Evolutionary conservation across 2,329 filamentous ascomycete genomes (phyloP), one percentile per base, ranked within the genome.

Genomic region (Macrophomina pseudophaseolina): DNA sequence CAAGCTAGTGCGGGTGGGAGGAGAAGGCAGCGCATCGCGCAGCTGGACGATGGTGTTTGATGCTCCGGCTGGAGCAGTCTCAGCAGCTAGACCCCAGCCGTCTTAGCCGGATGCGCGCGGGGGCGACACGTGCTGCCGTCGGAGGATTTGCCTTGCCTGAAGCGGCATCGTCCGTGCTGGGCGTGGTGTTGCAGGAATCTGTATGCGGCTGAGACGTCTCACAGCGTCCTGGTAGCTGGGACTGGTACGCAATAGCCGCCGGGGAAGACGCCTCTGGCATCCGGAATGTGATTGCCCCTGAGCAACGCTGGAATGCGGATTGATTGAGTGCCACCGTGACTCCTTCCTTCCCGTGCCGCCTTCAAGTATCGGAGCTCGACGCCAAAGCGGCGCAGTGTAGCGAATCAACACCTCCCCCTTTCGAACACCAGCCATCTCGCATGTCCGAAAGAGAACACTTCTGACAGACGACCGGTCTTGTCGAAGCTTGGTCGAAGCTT

Each of bases 401-500:
- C 35, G 53, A 32, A 9, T 16, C 30, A 33, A 14, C 42, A 16
- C 5, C 30, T 12, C 44, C 58, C 44, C 46, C 11, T 38, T 38
- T 62, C 58, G 58, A 38, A 28, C 28, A 9, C 5, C 8, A n/a
- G 44, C 46, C 30, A 49, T 48, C 58, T 62, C 58, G 58, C 58
- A 28, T 38, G 58, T 38, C 44, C 58, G 8, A 9, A 62, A 62
- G 38, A 16, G 30, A 14, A 12, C 58, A 32, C 9, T 18, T 62
- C 30, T 30, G 44, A 62, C 58, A 38, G 40, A 32, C 5, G 5
- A 46, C 14, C 18, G 35, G 38, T 30, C 56, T 46, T 40, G 23
- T 38, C 28, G 56, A 60, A 60, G 58, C 58, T 62, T 62, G 58
- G 58, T 18, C n/a, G 56, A 60, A 60, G 56, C 56, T 60, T 62